A percentile compares a stretch with the other conserved stretches of the same genome.
phyloP scores from a whole-genome alignment of 2,329 filamentous ascomycete species.

The Rasamsonia emersonii region DNA sequence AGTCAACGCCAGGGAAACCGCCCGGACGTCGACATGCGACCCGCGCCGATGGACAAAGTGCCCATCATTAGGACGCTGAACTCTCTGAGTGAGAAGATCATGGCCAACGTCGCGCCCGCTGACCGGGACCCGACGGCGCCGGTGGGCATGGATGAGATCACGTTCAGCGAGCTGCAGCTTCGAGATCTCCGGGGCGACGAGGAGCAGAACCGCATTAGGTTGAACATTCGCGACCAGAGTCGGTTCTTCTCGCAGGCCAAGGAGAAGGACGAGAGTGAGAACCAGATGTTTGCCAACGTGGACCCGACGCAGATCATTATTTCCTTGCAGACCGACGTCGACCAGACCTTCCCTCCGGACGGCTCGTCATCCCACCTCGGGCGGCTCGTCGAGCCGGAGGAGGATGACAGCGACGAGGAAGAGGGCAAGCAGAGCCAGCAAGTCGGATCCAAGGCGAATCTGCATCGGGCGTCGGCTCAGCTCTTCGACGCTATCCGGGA shows the following conservation, averaged over 20 bases:
- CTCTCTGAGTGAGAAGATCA: conserved; percentile 82
- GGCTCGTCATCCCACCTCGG: conserved; percentile 62
- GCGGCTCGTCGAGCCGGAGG: conserved; percentile 46
- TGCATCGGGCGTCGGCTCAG: conserved; percentile 48
- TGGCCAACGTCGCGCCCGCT: conserved; percentile 74
- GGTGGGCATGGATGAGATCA: conserved; percentile 61
- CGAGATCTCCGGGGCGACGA: conserved; percentile 69
- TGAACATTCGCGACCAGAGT: conserved; percentile 83
- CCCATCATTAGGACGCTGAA: conserved; percentile 87
- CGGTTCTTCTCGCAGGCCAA: conserved; percentile 60
- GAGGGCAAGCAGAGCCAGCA: conserved; percentile 44
- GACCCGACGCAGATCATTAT: conserved; percentile 60
- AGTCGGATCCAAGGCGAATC: conserved; percentile 61
- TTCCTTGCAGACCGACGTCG: conserved; percentile 55
- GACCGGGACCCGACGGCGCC: conserved; percentile 61
- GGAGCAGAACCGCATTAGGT: conserved; percentile 66
- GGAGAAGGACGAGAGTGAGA: conserved; percentile 35
- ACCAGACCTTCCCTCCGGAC: conserved; percentile 37
- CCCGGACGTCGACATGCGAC: conserved; percentile 84
- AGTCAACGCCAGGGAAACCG: conserved; percentile 79
- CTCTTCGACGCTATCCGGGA: conserved; percentile 51
- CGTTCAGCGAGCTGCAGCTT: conserved; percentile 66
- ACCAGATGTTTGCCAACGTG: conserved; percentile 57
- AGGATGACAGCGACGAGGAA: conserved; percentile 51
- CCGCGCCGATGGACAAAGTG: conserved; percentile 62